phyloP scores from a whole-genome alignment of 176 grass and related monocot genomes.

The Zea luxurians region DNA sequence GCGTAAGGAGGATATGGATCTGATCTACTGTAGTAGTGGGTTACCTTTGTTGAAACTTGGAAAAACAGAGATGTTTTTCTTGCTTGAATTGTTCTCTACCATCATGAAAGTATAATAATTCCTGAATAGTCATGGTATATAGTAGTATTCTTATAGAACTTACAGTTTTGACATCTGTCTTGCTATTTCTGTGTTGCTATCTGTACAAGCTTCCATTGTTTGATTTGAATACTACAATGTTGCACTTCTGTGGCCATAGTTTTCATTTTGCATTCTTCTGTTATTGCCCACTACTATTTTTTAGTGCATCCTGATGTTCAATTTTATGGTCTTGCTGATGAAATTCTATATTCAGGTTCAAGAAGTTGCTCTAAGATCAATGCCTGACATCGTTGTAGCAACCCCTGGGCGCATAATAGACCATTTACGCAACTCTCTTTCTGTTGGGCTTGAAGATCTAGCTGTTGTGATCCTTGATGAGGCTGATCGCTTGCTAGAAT shows the following conservation, averaged over 20 bases:
- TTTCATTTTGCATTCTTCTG: slow-evolving; percentile 7
- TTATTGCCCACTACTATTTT: background rate
- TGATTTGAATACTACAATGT: background rate
- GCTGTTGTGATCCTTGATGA: slow-evolving; percentile 96
- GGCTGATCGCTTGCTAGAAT: slow-evolving; percentile 90
- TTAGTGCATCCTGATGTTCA: background rate
- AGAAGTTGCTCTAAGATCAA: slow-evolving; percentile 87
- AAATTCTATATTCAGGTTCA: slow-evolving; percentile 57
- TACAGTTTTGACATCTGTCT: slow-evolving; percentile 1
- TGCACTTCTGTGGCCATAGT: slow-evolving; percentile 13
- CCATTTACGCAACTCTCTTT: slow-evolving; percentile 84
- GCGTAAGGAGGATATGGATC: background rate
- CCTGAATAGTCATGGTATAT: background rate
- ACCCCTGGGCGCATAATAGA: slow-evolving; percentile 97
- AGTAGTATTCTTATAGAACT: background rate
- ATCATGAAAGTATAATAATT: background rate
- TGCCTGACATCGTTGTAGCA: slow-evolving; percentile 96
- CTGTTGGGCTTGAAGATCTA: slow-evolving; percentile 92
- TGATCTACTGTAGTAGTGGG: background rate
- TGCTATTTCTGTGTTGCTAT: slow-evolving; percentile 8
- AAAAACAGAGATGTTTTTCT: background rate
- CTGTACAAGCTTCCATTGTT: background rate
- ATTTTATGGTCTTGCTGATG: slow-evolving; percentile 16
- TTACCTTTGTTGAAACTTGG: background rate
- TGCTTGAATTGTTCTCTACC: background rate